Conservation (phyloP, 306 rosid species). For the Echinosophora koreensis region DNA sequence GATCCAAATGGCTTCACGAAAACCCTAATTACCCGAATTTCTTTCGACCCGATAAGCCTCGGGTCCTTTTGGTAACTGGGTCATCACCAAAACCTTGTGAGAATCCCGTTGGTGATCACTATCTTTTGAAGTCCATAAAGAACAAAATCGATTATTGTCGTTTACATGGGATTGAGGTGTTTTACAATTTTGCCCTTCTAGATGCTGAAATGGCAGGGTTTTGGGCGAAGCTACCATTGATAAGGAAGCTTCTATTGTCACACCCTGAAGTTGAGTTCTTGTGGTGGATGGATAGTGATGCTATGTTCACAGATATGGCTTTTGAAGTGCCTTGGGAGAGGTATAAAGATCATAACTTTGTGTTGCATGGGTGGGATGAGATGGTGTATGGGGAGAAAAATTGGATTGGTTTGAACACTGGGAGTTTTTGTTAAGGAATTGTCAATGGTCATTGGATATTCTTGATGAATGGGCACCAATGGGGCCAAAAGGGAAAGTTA, state of each 20-base stretch:
- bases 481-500: constrained; percentile 86
- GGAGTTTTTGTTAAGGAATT: constrained; percentile 77
- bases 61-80: constrained; percentile 87
- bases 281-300: constrained; percentile 99
- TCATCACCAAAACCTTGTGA: constrained; percentile 95
- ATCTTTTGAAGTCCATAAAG: constrained; percentile 76
- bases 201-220: constrained; percentile 96
- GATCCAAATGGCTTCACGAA: constrained; percentile 68
- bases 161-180: constrained; percentile 84
- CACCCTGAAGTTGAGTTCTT: constrained; percentile 86
- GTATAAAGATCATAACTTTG: constrained; percentile 72
- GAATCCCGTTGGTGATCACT: constrained; percentile 92
- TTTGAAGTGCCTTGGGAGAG: constrained; percentile 92
- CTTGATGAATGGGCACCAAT: constrained; percentile 88
- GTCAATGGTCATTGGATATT: constrained; percentile 72
- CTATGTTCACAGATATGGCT: constrained; percentile 94
- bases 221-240: constrained; percentile 91
- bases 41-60: constrained; percentile 72
- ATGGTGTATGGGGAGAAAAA: constrained; percentile 81
- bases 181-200: constrained; percentile 80
- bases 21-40: constrained; percentile 77
- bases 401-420: constrained; percentile 93
- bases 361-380: constrained; percentile 90
- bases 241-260: constrained; percentile 72
- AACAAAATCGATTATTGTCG: constrained; percentile 93